Conservation (phyloP, 805 yeast species). For the Monosporozyma siamensis region DNA sequence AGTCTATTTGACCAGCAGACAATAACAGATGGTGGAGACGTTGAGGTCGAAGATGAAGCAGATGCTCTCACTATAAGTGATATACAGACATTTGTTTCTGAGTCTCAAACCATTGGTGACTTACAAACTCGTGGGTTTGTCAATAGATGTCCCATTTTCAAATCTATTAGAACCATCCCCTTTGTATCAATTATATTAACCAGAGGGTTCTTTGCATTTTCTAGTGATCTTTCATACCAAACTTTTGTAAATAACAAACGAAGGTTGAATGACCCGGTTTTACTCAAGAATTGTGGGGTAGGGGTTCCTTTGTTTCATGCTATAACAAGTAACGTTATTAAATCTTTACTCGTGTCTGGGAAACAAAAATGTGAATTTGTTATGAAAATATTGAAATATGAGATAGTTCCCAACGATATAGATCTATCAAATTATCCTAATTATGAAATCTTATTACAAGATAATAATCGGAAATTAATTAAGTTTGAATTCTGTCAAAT, state of each 20-base stretch:
- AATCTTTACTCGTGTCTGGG: conserved; percentile 23
- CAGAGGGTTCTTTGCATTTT: conserved; percentile 33
- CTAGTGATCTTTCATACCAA: conserved; percentile 28
- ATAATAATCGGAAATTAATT: neutral
- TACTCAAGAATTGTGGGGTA: conserved; percentile 12
- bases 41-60: neutral
- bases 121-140: conserved; percentile 21
- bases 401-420: conserved; percentile 3
- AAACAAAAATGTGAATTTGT: conserved; percentile 16
- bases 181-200: conserved; percentile 28
- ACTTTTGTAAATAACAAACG: conserved; percentile 22
- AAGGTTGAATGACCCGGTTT: conserved; percentile 16
- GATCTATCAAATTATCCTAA: conserved; percentile 3
- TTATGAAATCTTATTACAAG: conserved; percentile 3
- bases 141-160: conserved; percentile 24
- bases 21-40: neutral
- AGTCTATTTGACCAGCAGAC: neutral
- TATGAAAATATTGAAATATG: conserved; percentile 26
- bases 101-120: conserved; percentile 24
- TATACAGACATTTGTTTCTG: conserved; percentile 18
- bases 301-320: conserved; percentile 33
- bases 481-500: conserved; percentile 31
- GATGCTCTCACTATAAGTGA: conserved; percentile 7
- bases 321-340: conserved; percentile 21
- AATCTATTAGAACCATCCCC: conserved; percentile 24